Evolutionary conservation across 768 basidiomycete genomes (phyloP).

Genomic region (Lanmaoa pseudosensibilis): DNA sequence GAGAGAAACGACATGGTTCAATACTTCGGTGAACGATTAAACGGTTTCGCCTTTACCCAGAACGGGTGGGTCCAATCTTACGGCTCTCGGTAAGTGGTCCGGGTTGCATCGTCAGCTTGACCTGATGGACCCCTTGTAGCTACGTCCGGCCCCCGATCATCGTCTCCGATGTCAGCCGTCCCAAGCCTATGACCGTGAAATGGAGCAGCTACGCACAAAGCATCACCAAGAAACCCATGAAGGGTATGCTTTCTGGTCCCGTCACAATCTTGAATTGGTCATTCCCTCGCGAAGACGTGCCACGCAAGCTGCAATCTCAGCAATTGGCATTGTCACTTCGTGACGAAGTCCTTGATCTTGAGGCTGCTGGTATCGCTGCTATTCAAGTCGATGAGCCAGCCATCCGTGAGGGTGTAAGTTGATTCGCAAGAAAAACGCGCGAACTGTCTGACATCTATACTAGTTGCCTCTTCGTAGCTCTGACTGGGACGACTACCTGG

Average conservation of each 20-base stretch:
- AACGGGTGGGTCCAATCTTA: conserved; percentile 99
- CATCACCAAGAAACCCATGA: conserved; percentile 91
- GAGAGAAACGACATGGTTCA: conserved; percentile 99
- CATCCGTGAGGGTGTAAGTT: conserved; percentile 93
- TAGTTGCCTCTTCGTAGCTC: conserved; percentile 91
- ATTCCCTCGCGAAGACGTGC: conserved; percentile 98
- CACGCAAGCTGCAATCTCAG: conserved; percentile 95
- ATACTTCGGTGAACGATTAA: conserved; percentile 96
- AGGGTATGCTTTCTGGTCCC: conserved; percentile 98
- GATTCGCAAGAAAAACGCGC: neutral
- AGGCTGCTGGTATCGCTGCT: conserved; percentile 93
- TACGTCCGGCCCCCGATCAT: conserved; percentile 99
- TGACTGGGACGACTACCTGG: conserved; percentile 96
- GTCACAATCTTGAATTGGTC: conserved; percentile 99
- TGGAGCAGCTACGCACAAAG: conserved; percentile 98
- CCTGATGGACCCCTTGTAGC: conserved; percentile 35
- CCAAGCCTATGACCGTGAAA: conserved; percentile 89
- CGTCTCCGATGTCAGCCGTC: conserved; percentile 95
- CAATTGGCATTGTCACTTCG: conserved; percentile 97
- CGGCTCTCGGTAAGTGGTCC: conserved; percentile 78
- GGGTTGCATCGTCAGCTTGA: conserved; percentile 5
- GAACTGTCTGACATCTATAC: conserved; percentile 1
- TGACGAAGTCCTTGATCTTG: conserved; percentile 96
- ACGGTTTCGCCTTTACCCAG: conserved; percentile 97
- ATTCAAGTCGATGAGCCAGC: conserved; percentile 99